These are phyloP conservation scores for Colletotrichum magnum DNA, from an alignment of 2,329 filamentous ascomycete genomes.

Conservation along the genomic window DNA sequence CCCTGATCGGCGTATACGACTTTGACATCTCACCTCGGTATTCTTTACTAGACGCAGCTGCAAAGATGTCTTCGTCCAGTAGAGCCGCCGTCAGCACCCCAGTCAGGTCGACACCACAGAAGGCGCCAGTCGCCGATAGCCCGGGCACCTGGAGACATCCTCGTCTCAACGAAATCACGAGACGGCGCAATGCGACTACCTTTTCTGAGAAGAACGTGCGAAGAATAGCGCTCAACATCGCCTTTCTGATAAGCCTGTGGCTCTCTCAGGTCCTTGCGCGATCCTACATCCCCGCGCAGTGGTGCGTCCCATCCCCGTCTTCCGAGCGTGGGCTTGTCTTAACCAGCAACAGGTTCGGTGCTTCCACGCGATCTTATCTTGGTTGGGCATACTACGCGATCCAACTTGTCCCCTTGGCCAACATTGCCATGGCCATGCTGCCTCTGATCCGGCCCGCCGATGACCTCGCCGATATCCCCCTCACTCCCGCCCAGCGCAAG, in stretches of 20 bases:
- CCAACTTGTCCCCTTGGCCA: slow-evolving; percentile 74
- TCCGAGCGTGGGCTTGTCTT: neutral
- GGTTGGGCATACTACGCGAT: slow-evolving; percentile 62
- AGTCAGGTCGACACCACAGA: slow-evolving; percentile 57
- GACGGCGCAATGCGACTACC: slow-evolving; percentile 81
- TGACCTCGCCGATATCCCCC: slow-evolving; percentile 87
- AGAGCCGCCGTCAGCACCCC: slow-evolving; percentile 50
- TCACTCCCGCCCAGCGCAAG: slow-evolving; percentile 89
- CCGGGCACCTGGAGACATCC: slow-evolving; percentile 94
- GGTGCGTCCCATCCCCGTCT: slow-evolving; percentile 51
- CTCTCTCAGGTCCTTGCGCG: slow-evolving; percentile 51
- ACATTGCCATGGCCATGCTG: slow-evolving; percentile 78
- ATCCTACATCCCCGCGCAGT: slow-evolving; percentile 53
- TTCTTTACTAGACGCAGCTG: neutral
- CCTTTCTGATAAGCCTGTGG: slow-evolving; percentile 59
- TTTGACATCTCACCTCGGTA: slow-evolving; percentile 3
- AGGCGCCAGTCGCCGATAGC: slow-evolving; percentile 60
- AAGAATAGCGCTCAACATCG: slow-evolving; percentile 77
- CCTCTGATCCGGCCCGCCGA: slow-evolving; percentile 83
- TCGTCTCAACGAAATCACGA: slow-evolving; percentile 86
- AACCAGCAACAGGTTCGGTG: slow-evolving; percentile 27
- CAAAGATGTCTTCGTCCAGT: slow-evolving; percentile 49
- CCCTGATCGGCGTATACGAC: slow-evolving; percentile 25
- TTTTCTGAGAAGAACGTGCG: slow-evolving; percentile 85
- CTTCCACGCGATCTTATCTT: slow-evolving; percentile 48